These are phyloP conservation scores for Penicillium bialowiezense DNA, from an alignment of 495 filamentous ascomycete species.

Conservation along the genomic window DNA sequence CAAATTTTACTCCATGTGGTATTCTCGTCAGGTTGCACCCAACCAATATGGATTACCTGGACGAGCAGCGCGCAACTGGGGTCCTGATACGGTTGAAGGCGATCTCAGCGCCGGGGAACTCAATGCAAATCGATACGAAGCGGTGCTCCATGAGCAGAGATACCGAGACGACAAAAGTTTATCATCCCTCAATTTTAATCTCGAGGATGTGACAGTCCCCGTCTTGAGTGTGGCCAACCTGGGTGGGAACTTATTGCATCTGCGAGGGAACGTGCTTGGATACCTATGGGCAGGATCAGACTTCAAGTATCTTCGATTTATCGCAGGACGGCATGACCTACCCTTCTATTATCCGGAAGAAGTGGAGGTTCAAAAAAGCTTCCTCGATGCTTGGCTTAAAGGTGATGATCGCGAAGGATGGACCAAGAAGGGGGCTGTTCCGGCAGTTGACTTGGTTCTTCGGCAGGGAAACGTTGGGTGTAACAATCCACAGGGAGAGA, in stretches of 20 bases:
- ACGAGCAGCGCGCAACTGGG: constrained; percentile 8
- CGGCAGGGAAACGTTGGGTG: background rate
- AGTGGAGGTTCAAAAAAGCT: constrained; percentile 45
- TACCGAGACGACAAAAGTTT: too few relatives aligned
- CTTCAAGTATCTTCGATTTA: constrained; percentile 51
- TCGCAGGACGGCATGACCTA: constrained; percentile 60
- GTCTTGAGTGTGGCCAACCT: constrained; percentile 60
- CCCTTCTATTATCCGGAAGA: constrained; percentile 63
- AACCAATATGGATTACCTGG: constrained; percentile 54
- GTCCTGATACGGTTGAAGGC: constrained; percentile 55
- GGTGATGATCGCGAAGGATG: background rate
- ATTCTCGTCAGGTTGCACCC: constrained; percentile 48
- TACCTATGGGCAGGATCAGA: constrained; percentile 54
- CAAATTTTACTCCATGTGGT: constrained; percentile 56
- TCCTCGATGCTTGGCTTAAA: background rate
- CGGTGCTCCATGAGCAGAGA: too few relatives aligned
- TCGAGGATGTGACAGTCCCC: constrained; percentile 57
- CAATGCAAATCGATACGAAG: constrained; percentile 27
- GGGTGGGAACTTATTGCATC: constrained; percentile 59
- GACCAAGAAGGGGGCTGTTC: background rate
- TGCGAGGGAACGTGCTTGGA: constrained; percentile 63
- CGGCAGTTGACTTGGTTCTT: background rate
- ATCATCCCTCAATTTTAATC: constrained; percentile 41
- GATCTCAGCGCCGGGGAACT: constrained; percentile 46
- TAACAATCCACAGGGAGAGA: constrained; percentile 25